A percentile compares a stretch with the other conserved stretches of the same genome.
phyloP scores from a whole-genome alignment of 2,329 filamentous ascomycete species.

The Penicillium decumbens region DNA sequence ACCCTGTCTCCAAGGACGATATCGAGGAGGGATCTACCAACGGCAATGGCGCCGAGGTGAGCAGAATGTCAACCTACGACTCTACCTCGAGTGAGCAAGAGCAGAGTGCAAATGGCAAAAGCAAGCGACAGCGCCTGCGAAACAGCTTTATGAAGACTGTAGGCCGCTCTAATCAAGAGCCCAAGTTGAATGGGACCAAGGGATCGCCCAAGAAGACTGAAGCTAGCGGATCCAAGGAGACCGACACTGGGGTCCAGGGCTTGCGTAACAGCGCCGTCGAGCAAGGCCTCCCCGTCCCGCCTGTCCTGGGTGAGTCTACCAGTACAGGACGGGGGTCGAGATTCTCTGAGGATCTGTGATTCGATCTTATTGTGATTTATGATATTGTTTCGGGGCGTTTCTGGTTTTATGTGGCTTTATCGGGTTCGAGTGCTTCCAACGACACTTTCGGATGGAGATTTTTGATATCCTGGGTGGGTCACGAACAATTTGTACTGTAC shows the following conservation, averaged over 20 bases:
- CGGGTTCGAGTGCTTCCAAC: not conserved
- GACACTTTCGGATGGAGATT: not conserved
- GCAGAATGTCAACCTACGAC: slow-evolving; percentile 14
- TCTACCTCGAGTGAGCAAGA: slow-evolving; percentile 3
- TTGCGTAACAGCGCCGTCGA: slow-evolving; percentile 29
- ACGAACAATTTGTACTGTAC: not conserved
- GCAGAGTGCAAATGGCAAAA: too few species aligned
- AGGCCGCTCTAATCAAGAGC: slow-evolving; percentile 18
- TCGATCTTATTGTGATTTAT: slow-evolving; percentile 9
- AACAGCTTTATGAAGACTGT: slow-evolving; percentile 27
- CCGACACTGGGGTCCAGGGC: slow-evolving; percentile 21
- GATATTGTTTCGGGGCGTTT: not conserved
- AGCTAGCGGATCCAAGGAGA: slow-evolving; percentile 10
- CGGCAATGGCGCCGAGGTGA: slow-evolving; percentile 13
- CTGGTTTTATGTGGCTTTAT: not conserved
- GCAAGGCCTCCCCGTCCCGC: slow-evolving; percentile 30
- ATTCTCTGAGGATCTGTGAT: slow-evolving; percentile 38
- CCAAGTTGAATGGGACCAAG: slow-evolving; percentile 19
- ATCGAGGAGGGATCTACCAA: slow-evolving; percentile 14
- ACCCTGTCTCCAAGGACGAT: slow-evolving; percentile 29
- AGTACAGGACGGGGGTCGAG: slow-evolving; percentile 32
- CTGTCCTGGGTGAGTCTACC: slow-evolving; percentile 25
- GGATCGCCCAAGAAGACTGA: slow-evolving; percentile 10
- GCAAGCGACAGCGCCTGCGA: slow-evolving; percentile 25
- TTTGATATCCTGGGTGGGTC: not conserved